Conservation (phyloP, 2,329 filamentous ascomycete species). For the Monosporascus ibericus region DNA sequence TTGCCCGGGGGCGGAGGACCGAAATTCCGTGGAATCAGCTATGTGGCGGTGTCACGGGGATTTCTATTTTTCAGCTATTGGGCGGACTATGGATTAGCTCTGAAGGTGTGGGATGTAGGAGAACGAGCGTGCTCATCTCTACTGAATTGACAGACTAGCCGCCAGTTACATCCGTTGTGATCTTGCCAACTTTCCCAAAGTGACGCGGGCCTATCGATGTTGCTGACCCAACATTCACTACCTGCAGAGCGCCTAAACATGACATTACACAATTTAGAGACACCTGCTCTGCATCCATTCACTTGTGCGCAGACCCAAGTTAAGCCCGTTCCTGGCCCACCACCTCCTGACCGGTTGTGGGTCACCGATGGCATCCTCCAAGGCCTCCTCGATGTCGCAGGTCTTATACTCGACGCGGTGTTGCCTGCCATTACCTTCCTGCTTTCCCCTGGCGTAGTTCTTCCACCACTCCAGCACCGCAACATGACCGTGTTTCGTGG, state of each 20-base stretch:
- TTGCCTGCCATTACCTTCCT: slow-evolving; percentile 47
- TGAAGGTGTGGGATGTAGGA: too few relatives aligned
- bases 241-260: neutral
- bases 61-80: too few relatives aligned
- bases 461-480: slow-evolving; percentile 92
- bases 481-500: slow-evolving; percentile 81
- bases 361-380: slow-evolving; percentile 77
- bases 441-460: slow-evolving; percentile 52
- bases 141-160: too few relatives aligned
- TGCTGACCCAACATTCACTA: neutral
- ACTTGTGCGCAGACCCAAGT: slow-evolving; percentile 73
- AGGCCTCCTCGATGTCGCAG: slow-evolving; percentile 89
- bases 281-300: slow-evolving; percentile 85
- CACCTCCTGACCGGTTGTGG: slow-evolving; percentile 71
- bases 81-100: too few relatives aligned
- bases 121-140: too few relatives aligned
- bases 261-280: slow-evolving; percentile 35
- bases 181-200: neutral
- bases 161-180: too few relatives aligned
- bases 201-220: neutral
- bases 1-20: too few relatives aligned
- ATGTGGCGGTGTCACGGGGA: too few relatives aligned
- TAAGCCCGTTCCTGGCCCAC: slow-evolving; percentile 83
- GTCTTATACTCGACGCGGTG: slow-evolving; percentile 87
- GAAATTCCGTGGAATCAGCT: too few relatives aligned